These are phyloP conservation scores for Saccharomyces hybrid DNA, from an alignment of 1,139 yeast genomes.

Conservation along the genomic window DNA sequence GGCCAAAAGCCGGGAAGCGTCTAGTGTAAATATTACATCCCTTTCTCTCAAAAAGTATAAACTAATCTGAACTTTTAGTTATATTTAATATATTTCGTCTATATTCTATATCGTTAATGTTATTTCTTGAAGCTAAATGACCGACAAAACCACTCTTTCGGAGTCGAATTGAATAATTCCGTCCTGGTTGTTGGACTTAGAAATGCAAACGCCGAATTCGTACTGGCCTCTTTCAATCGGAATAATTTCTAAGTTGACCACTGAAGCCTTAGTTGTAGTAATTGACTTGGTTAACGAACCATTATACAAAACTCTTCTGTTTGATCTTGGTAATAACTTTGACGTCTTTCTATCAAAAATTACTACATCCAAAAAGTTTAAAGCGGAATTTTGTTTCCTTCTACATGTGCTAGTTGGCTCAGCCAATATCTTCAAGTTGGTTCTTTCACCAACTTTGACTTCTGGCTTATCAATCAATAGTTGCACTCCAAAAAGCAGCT, in stretches of 20 bases:
- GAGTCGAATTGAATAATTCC: constrained; percentile 13
- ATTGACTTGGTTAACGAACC: constrained; percentile 19
- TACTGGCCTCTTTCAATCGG: constrained; percentile 26
- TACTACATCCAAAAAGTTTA: constrained; percentile 12
- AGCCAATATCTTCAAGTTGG: constrained; percentile 4
- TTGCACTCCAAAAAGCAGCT: constrained; percentile 14
- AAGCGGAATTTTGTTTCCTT: neutral
- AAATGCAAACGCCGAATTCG: constrained; percentile 18
- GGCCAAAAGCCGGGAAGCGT: too few relatives aligned
- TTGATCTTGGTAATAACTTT: constrained; percentile 20
- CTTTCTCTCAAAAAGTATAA: too few relatives aligned
- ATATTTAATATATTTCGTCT: neutral
- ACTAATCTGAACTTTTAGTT: too few relatives aligned
- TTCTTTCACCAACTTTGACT: constrained; percentile 13
- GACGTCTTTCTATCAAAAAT: constrained; percentile 23
- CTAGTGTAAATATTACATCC: neutral
- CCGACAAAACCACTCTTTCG: constrained; percentile 5
- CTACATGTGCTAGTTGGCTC: neutral
- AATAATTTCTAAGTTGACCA: constrained; percentile 15
- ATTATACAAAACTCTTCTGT: constrained; percentile 22
- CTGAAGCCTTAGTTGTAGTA: constrained; percentile 7
- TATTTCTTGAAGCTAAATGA: neutral
- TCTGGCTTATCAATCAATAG: constrained; percentile 9
- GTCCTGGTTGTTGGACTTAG: constrained; percentile 9
- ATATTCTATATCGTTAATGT: neutral